These are phyloP conservation scores for Podospora didyma DNA, from an alignment of 495 filamentous ascomycete species.

Conservation along the genomic window DNA sequence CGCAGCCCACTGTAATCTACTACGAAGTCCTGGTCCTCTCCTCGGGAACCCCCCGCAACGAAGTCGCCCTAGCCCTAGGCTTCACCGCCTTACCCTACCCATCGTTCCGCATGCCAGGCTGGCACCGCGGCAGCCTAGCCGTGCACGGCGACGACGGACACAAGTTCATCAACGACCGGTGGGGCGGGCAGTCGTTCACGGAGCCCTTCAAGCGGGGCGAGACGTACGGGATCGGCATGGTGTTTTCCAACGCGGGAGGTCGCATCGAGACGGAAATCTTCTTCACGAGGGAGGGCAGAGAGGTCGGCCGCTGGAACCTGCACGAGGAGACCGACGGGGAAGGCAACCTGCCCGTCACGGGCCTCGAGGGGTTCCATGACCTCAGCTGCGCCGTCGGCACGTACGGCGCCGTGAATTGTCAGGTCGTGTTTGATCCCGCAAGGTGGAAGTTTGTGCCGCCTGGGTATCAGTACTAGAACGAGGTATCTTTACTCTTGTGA, in stretches of 20 bases:
- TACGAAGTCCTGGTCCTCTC: constrained; percentile 65
- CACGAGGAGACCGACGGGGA: constrained; percentile 76
- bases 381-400: constrained; percentile 75
- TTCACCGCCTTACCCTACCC: constrained; percentile 82
- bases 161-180: constrained; percentile 80
- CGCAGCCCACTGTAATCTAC: constrained; percentile 61
- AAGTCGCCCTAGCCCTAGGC: constrained; percentile 69
- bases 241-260: constrained; percentile 40
- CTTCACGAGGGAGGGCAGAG: constrained; percentile 68
- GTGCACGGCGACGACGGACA: constrained; percentile 91
- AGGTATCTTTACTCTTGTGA: too few species aligned
- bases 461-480: background rate
- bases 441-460: constrained; percentile 32
- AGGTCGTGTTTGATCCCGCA: constrained; percentile 59
- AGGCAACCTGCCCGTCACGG: constrained; percentile 59
- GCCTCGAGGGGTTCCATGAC: constrained; percentile 77
- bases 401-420: constrained; percentile 68
- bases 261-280: constrained; percentile 62
- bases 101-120: constrained; percentile 81
- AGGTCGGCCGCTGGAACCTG: constrained; percentile 69
- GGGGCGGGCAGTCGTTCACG: constrained; percentile 74
- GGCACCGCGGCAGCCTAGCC: constrained; percentile 81
- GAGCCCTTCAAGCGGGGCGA: constrained; percentile 43
- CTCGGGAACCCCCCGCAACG: constrained; percentile 31
- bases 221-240: constrained; percentile 62